Percentiles rank a stretch among this genome's conserved stretches.
phyloP scores from a whole-genome alignment of 164 flowering plant genomes.

The Nymphaea colorata region DNA sequence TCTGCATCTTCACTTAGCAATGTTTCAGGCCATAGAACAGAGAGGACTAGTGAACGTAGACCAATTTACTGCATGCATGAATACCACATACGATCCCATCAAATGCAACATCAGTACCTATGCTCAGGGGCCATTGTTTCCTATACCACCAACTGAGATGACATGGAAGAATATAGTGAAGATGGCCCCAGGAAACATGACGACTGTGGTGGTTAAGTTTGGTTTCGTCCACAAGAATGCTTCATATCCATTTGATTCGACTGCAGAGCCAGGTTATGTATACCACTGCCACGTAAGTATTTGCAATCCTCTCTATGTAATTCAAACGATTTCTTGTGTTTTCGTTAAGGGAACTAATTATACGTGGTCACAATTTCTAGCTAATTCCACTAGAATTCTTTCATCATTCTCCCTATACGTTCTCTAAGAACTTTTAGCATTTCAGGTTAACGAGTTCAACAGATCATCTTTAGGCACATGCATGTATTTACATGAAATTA shows the following conservation, averaged over 20 bases:
- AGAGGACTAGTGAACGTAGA: background rate
- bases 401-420: background rate
- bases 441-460: background rate
- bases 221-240: background rate
- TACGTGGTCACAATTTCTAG: background rate
- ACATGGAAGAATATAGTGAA: slow-evolving; percentile 2
- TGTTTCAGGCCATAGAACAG: background rate
- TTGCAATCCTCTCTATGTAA: background rate
- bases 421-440: background rate
- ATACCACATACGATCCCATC: background rate
- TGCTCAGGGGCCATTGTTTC: background rate
- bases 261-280: background rate
- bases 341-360: background rate
- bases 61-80: background rate
- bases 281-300: background rate
- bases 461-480: too few relatives aligned
- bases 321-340: background rate
- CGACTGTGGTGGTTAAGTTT: background rate
- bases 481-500: too few relatives aligned
- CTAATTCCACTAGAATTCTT: too few relatives aligned
- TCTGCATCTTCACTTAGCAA: background rate
- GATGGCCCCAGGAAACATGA: background rate
- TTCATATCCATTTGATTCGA: background rate
- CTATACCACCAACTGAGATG: background rate
- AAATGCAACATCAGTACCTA: background rate